phyloP scores from a whole-genome alignment of 202 grass and related monocot species.

The Sporobolus alterniflorus region DNA sequence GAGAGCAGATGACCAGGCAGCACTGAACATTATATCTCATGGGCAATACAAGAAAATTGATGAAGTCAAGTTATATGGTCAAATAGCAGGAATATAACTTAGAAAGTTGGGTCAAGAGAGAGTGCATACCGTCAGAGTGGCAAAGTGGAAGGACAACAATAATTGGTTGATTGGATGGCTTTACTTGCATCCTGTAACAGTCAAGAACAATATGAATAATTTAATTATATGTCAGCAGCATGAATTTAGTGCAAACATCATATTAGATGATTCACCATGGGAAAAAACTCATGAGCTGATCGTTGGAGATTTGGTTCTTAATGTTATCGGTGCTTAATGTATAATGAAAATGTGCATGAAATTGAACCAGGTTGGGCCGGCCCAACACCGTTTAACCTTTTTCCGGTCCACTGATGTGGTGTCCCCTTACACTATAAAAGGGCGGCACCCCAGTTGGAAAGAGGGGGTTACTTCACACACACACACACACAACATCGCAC shows the following conservation, averaged over 20 bases:
- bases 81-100: not conserved
- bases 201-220: not conserved
- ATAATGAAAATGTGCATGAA: no score
- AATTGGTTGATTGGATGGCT: slow-evolving; percentile 84
- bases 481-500: no score
- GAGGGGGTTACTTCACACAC: no score
- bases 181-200: slow-evolving; percentile 87
- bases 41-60: not conserved
- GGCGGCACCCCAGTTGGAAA: no score
- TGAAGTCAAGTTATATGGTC: not conserved
- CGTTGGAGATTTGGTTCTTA: no score
- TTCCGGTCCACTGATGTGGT: no score
- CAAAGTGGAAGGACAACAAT: slow-evolving; percentile 87
- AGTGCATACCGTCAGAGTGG: slow-evolving; percentile 80
- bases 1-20: not conserved
- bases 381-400: no score
- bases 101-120: not conserved
- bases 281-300: not conserved
- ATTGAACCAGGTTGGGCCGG: no score
- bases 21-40: not conserved
- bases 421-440: no score
- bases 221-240: not conserved
- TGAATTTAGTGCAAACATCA: not conserved
- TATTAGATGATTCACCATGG: not conserved
- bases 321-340: no score